Percentiles rank a stretch among this genome's conserved stretches.
phyloP scores from a whole-genome alignment of 2,329 filamentous ascomycete species.

The Fusarium miscanthi region DNA sequence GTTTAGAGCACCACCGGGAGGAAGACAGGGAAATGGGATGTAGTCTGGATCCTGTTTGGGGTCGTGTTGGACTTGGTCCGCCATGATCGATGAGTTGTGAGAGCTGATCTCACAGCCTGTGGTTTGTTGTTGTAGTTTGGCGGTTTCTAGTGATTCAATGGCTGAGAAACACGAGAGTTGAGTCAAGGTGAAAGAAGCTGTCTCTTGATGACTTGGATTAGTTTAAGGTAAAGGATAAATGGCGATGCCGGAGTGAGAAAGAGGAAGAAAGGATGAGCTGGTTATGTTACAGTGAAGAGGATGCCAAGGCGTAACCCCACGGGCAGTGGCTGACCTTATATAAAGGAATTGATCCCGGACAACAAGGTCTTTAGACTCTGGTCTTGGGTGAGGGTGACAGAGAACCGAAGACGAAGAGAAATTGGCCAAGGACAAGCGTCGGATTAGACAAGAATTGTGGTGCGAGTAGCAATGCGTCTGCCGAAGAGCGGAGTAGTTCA shows the following conservation, averaged over 20 bases:
- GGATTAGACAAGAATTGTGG: slow-evolving; percentile 33
- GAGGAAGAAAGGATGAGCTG: not conserved
- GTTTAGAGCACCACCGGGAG: slow-evolving; percentile 73
- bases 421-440: slow-evolving; percentile 23
- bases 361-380: slow-evolving; percentile 8
- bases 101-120: slow-evolving; percentile 1
- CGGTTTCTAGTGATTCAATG: not conserved
- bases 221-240: not conserved
- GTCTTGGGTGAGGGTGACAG: slow-evolving; percentile 13
- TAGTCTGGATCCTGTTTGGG: slow-evolving; percentile 64
- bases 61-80: slow-evolving; percentile 46
- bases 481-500: slow-evolving; percentile 32
- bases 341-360: slow-evolving; percentile 10
- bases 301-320: slow-evolving; percentile 18
- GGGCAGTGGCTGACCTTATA: slow-evolving; percentile 3
- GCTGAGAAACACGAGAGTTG: not conserved
- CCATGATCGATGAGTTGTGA: slow-evolving; percentile 38
- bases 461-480: slow-evolving; percentile 26
- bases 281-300: not conserved
- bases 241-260: slow-evolving; percentile 2
- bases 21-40: slow-evolving; percentile 63
- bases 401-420: slow-evolving; percentile 1
- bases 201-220: not conserved
- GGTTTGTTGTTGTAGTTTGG: not conserved
- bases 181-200: not conserved